phyloP scores from a whole-genome alignment of 2,329 filamentous ascomycete species.

The Pseudocercospora ulei region DNA sequence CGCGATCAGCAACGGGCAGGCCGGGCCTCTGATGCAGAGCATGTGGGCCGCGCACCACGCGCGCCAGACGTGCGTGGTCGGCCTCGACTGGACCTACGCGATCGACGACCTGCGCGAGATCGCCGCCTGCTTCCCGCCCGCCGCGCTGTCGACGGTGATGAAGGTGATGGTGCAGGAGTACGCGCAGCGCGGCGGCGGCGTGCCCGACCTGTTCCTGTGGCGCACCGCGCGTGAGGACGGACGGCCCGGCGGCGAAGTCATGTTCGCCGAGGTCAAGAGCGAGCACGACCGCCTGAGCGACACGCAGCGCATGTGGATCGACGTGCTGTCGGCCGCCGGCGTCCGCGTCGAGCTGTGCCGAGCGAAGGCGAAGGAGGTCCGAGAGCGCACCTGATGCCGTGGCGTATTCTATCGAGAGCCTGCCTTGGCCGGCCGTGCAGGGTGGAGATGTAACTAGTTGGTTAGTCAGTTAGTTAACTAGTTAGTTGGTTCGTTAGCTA shows the following conservation, averaged over 20 bases:
- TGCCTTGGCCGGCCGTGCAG: too few relatives aligned
- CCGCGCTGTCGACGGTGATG: constrained; percentile 71
- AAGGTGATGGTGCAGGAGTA: constrained; percentile 96
- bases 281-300: constrained; percentile 87
- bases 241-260: constrained; percentile 29
- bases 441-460: too few relatives aligned
- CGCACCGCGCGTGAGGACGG: constrained; percentile 36
- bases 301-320: constrained; percentile 92
- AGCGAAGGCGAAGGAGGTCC: constrained; percentile 51
- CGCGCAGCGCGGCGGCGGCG: constrained; percentile 68
- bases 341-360: constrained; percentile 73
- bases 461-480: too few relatives aligned
- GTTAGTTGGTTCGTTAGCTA: too few relatives aligned
- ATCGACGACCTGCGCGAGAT: constrained; percentile 71
- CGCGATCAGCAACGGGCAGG: constrained; percentile 75
- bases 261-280: constrained; percentile 44
- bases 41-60: constrained; percentile 61
- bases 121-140: constrained; percentile 65
- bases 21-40: constrained; percentile 54
- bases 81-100: constrained; percentile 81
- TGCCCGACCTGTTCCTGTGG: constrained; percentile 92
- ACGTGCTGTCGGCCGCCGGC: constrained; percentile 77
- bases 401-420: too few relatives aligned
- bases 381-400: too few relatives aligned
- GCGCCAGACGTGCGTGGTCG: constrained; percentile 73